phyloP scores from a whole-genome alignment of 306 rosid genomes.

The barrel medic (Medicago truncatula) region MtrunA17r5.0-ANR NC_053044.1:54970501-54971000 shows the following conservation, averaged over 20 bases:
- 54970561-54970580: too few species aligned
- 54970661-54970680: background rate
- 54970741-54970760: slow-evolving; percentile 63
- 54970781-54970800: slow-evolving; percentile 79
- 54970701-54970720: background rate
- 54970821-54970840: slow-evolving; percentile 33
- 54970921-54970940: too few species aligned
- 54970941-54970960: too few species aligned
- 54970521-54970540: too few species aligned
- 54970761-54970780: slow-evolving; percentile 86
- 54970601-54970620: background rate
- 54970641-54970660: background rate
- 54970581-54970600: too few species aligned
- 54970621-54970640: background rate
- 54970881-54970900: background rate
- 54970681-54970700: background rate
- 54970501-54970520: too few species aligned
- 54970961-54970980: too few species aligned
- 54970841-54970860: background rate
- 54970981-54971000: too few species aligned
- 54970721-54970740: slow-evolving; percentile 62
- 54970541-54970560: too few species aligned
- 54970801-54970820: slow-evolving; percentile 69
- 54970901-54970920: too few species aligned
- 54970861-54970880: background rate